Evolutionary conservation across 345 rosid species (phyloP).

Genomic region (Bruguiera sexangula): DNA sequence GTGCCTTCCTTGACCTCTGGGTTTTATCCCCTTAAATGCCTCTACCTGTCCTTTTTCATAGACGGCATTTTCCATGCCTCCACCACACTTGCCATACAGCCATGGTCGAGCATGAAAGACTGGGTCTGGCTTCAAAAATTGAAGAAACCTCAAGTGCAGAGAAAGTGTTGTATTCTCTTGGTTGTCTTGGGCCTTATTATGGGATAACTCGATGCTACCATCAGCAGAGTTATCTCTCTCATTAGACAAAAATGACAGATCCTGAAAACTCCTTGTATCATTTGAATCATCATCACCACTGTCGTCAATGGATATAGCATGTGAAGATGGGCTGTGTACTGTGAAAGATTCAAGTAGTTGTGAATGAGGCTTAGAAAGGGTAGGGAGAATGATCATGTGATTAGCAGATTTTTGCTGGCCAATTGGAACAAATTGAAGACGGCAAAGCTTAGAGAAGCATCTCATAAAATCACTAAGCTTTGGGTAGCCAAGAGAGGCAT

Average conservation of each 20-base stretch:
- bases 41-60: conserved; percentile 11
- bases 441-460: conserved; percentile 55
- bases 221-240: conserved; percentile 21
- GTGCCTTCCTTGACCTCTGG: conserved; percentile 32
- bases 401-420: conserved; percentile 44
- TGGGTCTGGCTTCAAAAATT: conserved; percentile 30
- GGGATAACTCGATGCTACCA: conserved; percentile 3
- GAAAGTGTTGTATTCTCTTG: conserved; percentile 9
- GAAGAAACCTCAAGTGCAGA: conserved; percentile 10
- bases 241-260: conserved; percentile 13
- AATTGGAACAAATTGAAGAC: conserved; percentile 28
- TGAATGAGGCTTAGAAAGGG: conserved; percentile 21
- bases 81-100: conserved; percentile 5
- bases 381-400: conserved; percentile 68
- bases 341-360: conserved; percentile 25
- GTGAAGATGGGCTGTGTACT: conserved; percentile 4
- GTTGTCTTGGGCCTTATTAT: conserved; percentile 7
- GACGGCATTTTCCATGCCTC: neutral
- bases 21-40: conserved; percentile 10
- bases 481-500: conserved; percentile 64
- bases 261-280: conserved; percentile 17
- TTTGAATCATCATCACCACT: conserved; percentile 15
- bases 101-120: conserved; percentile 18
- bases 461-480: conserved; percentile 74
- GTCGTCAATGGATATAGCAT: conserved; percentile 7